Conservation (phyloP, 164 flowering plant species). For the Malania oleifera region DNA sequence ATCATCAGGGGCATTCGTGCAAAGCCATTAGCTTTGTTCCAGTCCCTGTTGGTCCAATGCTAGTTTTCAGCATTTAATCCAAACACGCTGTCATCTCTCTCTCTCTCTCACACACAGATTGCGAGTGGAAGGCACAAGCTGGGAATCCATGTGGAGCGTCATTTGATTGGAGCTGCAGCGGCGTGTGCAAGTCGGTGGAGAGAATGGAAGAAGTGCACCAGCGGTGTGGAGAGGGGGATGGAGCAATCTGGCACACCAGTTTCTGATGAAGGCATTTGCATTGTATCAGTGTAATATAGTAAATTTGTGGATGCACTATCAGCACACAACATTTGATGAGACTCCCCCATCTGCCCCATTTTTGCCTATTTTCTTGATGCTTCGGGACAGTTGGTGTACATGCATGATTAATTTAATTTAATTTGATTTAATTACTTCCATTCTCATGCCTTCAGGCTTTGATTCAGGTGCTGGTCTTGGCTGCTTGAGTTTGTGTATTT, state of each 20-base stretch:
- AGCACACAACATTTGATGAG: not conserved
- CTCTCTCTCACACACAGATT: slow-evolving; percentile 33
- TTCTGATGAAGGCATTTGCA: slow-evolving; percentile 36
- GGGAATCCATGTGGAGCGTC: slow-evolving; percentile 93
- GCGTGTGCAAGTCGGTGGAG: slow-evolving; percentile 84
- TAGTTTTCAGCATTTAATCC: not conserved
- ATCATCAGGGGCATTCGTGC: no score
- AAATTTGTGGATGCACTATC: slow-evolving; percentile 10
- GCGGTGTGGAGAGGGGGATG: slow-evolving; percentile 81
- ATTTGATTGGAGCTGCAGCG: slow-evolving; percentile 96
- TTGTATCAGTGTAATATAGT: no score
- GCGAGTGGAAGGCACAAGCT: slow-evolving; percentile 92
- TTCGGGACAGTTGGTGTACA: slow-evolving; percentile 26
- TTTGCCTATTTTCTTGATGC: slow-evolving; percentile 30
- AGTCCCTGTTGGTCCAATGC: not conserved
- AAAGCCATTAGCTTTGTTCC: no score
- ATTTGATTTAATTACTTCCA: no score
- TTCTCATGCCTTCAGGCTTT: no score
- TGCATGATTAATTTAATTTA: slow-evolving; percentile 9
- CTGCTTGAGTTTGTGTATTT: no score
- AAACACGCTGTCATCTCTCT: not conserved
- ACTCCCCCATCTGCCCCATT: slow-evolving; percentile 27
- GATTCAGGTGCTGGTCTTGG: no score
- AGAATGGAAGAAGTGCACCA: slow-evolving; percentile 82
- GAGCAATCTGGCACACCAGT: slow-evolving; percentile 69